phyloP scores from a whole-genome alignment of 2,329 filamentous ascomycete species.

The Apiospora arundinis region DNA sequence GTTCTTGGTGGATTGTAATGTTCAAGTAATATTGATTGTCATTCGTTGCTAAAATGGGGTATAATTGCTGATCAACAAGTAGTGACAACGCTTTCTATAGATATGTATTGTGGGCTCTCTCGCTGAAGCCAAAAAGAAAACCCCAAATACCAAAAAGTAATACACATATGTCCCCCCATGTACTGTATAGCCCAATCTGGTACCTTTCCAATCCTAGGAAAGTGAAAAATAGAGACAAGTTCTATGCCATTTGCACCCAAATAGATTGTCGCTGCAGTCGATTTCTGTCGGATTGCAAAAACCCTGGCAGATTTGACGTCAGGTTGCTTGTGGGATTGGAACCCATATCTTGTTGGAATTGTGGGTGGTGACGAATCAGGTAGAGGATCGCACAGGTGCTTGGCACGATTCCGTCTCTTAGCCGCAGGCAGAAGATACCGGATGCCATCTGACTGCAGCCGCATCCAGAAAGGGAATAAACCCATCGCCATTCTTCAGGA shows the following conservation, averaged over 20 bases:
- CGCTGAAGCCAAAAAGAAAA: background rate
- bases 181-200: slow-evolving; percentile 6
- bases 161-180: background rate
- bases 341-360: background rate
- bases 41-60: slow-evolving; percentile 11
- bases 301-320: slow-evolving; percentile 8
- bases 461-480: slow-evolving; percentile 6
- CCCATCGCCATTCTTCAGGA: background rate
- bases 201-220: background rate
- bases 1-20: background rate
- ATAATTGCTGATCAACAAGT: slow-evolving; percentile 8
- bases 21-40: background rate
- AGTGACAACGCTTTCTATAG: slow-evolving; percentile 17
- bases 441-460: slow-evolving; percentile 3
- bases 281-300: background rate
- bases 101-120: slow-evolving; percentile 5
- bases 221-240: slow-evolving; percentile 1
- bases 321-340: slow-evolving; percentile 10
- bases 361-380: slow-evolving; percentile 15
- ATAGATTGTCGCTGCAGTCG: background rate
- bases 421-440: background rate
- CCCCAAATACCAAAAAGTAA: background rate
- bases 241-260: background rate
- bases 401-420: background rate
- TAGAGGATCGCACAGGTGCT: background rate